Evolutionary conservation across 2,329 filamentous ascomycete genomes (phyloP).

Genomic region (Berkeleyomyces rouxiae): DNA sequence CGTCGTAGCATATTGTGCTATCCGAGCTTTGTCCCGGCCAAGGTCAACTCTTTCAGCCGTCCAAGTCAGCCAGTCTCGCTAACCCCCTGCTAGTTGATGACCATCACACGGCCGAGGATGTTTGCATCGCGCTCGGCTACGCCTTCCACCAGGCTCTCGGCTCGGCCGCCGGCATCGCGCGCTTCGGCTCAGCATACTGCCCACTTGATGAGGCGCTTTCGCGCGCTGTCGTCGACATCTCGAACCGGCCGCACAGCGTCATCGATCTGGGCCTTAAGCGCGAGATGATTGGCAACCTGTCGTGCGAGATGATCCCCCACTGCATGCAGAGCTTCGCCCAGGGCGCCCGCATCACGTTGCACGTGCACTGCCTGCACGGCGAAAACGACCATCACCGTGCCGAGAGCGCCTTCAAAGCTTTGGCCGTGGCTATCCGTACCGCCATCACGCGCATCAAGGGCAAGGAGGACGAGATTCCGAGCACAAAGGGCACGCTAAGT

Average conservation of each 20-base stretch:
- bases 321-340: constrained; percentile 89
- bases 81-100: constrained; percentile 58
- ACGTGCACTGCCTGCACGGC: constrained; percentile 82
- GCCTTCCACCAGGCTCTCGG: constrained; percentile 73
- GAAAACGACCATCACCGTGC: constrained; percentile 92
- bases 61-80: neutral
- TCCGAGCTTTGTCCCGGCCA: neutral
- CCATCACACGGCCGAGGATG: constrained; percentile 95
- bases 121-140: constrained; percentile 74
- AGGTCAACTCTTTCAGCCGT: neutral
- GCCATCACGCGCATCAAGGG: constrained; percentile 62
- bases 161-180: constrained; percentile 61
- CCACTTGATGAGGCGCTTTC: constrained; percentile 92
- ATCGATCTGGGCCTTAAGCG: constrained; percentile 70
- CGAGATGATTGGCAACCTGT: constrained; percentile 86
- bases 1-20: constrained; percentile 20
- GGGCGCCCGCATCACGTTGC: constrained; percentile 76
- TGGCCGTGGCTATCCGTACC: constrained; percentile 68
- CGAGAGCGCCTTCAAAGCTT: constrained; percentile 92
- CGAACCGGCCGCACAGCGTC: constrained; percentile 75
- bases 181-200: constrained; percentile 83
- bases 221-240: constrained; percentile 85
- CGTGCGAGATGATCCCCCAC: constrained; percentile 94
- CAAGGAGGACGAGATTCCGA: constrained; percentile 81
- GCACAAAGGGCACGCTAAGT: constrained; percentile 82